Evolutionary conservation across 805 yeast genomes (phyloP), one percentile per base, ranked within the genome.

Genomic region (Ogataea nonfermentans): DNA sequence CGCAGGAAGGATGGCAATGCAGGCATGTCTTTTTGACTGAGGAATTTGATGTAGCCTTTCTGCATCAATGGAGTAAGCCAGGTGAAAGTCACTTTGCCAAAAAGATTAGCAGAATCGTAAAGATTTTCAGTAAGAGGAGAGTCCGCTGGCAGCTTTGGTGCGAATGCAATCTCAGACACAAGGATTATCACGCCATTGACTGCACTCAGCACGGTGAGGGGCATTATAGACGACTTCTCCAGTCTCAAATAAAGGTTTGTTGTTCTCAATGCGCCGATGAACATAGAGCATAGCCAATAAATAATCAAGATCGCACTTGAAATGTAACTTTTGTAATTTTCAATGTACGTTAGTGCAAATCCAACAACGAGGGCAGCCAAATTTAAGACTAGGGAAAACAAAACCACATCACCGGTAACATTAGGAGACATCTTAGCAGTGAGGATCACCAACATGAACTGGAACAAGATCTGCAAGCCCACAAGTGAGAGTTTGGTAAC

Each of bases 241-340:
- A 52, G 42, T 57, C 81, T 65, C 32, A 76, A 57, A 20, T 52
- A 40, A 32, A 65, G 52, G 46, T 73, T 71, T 27, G 63, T 50
- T 4, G 76, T 51, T 47, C 75, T 74, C 26, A 76, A 63, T 9
- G 66, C 40, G 15, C 75, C 74, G 24, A 78, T 66, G 5, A 81
- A 38, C 1, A 73, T 51, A 28, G 73, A 68, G 41, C 79, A 68
- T 32, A 84, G 65, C 96, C 96, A 91, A 62, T 76, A 91, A 47
- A 82, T 70, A 27, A 91, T 71, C 32, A 89, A 63, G 0, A 77
- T 68, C 2, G 91, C 82, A 49, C 73, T 76, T 2, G 96, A 79
- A 15, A 85, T 74, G 29, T 65, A 70, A 9, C 79, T 57, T 57
- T 84, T 78, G 60, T 72, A 76, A 53, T 79, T 82, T 58, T 91